These are phyloP conservation scores for Eucalyptus victrix DNA, from an alignment of 345 rosid genomes.

Conservation along the genomic window DNA sequence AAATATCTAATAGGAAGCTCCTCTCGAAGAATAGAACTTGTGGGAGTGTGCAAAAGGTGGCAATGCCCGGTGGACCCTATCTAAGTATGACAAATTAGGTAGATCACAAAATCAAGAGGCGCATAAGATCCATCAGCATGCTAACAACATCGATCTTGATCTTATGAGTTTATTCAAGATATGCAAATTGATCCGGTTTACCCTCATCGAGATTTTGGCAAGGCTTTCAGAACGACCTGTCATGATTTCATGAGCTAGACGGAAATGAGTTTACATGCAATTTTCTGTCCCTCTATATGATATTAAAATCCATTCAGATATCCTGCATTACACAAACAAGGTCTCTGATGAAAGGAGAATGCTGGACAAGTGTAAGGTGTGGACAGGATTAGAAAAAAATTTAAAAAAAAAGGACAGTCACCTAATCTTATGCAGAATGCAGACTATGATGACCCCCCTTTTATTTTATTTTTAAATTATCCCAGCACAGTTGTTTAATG, in stretches of 20 bases:
- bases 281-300: background rate
- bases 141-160: background rate
- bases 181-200: background rate
- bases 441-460: background rate
- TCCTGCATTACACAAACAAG: background rate
- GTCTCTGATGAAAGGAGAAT: background rate
- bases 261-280: background rate
- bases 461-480: background rate
- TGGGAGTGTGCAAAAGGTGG: background rate
- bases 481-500: background rate
- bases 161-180: background rate
- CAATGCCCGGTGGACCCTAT: background rate
- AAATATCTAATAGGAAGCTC: constrained; percentile 4
- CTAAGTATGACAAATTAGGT: background rate
- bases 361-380: background rate
- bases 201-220: background rate
- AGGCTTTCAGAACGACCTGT: background rate
- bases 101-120: background rate
- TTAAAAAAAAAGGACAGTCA: background rate
- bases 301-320: background rate
- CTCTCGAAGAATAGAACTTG: background rate
- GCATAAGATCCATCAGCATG: background rate
- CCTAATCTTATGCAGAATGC: background rate
- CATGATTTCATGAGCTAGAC: background rate
- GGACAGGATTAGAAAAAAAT: background rate